A percentile compares a stretch with the other conserved stretches of the same genome.
Conservation (phyloP, 345 rosid species). For the Gossypium anomalum region DNA sequence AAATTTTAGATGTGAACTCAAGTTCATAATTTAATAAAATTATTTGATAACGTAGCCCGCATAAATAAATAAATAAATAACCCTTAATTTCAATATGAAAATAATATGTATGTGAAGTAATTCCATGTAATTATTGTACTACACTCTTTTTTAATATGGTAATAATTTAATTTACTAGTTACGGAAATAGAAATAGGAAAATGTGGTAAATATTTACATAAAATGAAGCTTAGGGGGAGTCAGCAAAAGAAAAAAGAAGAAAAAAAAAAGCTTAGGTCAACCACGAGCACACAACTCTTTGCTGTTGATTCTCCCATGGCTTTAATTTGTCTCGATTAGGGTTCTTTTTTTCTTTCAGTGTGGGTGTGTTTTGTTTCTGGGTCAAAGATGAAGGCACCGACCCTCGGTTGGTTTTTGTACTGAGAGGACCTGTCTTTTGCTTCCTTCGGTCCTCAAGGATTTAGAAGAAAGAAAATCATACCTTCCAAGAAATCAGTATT, state of each 20-base stretch:
- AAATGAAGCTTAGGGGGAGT: conserved; percentile 11
- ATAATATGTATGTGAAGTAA: no score
- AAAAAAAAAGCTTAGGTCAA: conserved; percentile 30
- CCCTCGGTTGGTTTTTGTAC: conserved; percentile 16
- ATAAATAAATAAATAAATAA: no score
- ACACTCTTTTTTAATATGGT: no score
- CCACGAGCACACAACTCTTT: conserved; percentile 21
- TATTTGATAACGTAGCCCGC: no score
- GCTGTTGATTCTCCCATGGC: conserved; percentile 15
- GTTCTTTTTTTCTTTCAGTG: conserved; percentile 17
- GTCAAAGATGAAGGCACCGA: conserved; percentile 48
- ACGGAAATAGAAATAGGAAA: conserved; percentile 13
- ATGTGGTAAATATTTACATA: conserved; percentile 17
- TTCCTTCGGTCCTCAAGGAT: conserved; percentile 29
- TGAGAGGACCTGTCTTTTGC: conserved; percentile 1
- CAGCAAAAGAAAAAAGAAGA: no score
- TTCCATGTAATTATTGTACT: no score
- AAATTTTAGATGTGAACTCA: no score
- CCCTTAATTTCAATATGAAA: no score
- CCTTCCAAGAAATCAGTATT: background rate
- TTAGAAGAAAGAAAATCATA: conserved; percentile 16
- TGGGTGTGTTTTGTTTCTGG: background rate
- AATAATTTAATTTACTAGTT: no score
- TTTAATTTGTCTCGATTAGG: conserved; percentile 31
- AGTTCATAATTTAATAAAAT: no score